Conservation (phyloP, 2,329 filamentous ascomycete genomes). For the Cladobotryum protrusum region DNA sequence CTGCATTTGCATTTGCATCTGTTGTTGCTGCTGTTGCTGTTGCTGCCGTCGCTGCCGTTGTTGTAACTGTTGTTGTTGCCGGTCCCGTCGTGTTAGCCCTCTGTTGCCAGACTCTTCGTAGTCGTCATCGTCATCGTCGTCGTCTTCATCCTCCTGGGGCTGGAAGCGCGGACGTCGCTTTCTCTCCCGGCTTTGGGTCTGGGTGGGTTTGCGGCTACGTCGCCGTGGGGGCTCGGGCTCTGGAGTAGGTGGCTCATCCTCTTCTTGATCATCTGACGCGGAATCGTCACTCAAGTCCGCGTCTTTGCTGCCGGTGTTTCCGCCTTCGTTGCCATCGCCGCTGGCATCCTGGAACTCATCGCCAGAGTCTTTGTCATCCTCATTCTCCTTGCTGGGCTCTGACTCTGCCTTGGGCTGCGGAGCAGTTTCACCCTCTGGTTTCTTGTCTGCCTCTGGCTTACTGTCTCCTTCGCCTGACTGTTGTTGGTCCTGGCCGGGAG, state of each 20-base stretch:
- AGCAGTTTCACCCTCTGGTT: not conserved
- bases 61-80: not conserved
- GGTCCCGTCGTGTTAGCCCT: not conserved
- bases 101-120: not conserved
- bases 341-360: not conserved
- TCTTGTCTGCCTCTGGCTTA: not conserved
- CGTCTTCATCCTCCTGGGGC: not conserved
- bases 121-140: too few relatives aligned
- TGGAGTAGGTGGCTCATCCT: not conserved
- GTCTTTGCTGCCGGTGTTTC: not conserved
- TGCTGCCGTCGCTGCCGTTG: constrained; percentile 13
- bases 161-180: not conserved
- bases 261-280: not conserved
- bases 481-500: not conserved
- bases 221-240: not conserved
- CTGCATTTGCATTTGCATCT: constrained; percentile 9
- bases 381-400: not conserved
- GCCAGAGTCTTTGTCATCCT: not conserved
- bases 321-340: not conserved
- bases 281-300: not conserved
- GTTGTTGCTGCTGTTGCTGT: constrained; percentile 23
- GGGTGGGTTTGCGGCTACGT: not conserved
- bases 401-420: not conserved
- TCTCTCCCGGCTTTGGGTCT: not conserved
- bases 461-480: not conserved